phyloP scores from a whole-genome alignment of 768 basidiomycete genomes.

The Leucosporidium scottii region DNA sequence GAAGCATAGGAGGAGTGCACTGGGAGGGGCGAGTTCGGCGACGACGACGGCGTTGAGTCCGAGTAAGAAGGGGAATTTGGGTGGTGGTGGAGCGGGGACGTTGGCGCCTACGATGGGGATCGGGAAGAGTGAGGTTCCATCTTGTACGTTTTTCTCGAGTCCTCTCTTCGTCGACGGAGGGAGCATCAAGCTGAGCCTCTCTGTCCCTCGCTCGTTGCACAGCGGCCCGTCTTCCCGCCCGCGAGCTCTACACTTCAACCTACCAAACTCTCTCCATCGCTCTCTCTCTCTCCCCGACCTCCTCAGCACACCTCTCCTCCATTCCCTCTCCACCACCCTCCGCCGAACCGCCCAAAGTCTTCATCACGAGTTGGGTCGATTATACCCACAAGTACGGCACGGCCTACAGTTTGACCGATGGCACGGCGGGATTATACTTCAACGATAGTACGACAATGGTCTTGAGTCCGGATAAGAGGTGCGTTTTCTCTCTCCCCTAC shows the following conservation, averaged over 20 bases:
- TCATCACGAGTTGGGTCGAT: slow-evolving; percentile 98
- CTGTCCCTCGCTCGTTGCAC: background rate
- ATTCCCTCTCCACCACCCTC: background rate
- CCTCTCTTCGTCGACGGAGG: too few relatives aligned
- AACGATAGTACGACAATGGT: slow-evolving; percentile 88
- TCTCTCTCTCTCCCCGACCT: slow-evolving; percentile 2
- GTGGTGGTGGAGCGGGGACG: background rate
- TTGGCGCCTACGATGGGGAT: too few relatives aligned
- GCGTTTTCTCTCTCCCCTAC: slow-evolving; percentile 41
- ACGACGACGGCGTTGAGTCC: background rate
- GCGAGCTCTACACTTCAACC: slow-evolving; percentile 33
- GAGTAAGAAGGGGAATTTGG: background rate
- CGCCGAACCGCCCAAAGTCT: slow-evolving; percentile 50
- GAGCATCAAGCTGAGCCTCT: too few relatives aligned
- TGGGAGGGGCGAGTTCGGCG: background rate
- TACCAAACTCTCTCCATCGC: slow-evolving; percentile 19
- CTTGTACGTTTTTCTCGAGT: too few relatives aligned
- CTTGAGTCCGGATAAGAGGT: slow-evolving; percentile 80
- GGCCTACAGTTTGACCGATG: slow-evolving; percentile 94
- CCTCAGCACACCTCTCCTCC: background rate
- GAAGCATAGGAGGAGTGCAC: background rate
- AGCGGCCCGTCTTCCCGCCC: background rate
- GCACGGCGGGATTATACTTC: slow-evolving; percentile 89
- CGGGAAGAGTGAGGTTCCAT: background rate
- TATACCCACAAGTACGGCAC: slow-evolving; percentile 99